Conservation (phyloP, 129 eudicot species). For the Deinandra increscens region DNA sequence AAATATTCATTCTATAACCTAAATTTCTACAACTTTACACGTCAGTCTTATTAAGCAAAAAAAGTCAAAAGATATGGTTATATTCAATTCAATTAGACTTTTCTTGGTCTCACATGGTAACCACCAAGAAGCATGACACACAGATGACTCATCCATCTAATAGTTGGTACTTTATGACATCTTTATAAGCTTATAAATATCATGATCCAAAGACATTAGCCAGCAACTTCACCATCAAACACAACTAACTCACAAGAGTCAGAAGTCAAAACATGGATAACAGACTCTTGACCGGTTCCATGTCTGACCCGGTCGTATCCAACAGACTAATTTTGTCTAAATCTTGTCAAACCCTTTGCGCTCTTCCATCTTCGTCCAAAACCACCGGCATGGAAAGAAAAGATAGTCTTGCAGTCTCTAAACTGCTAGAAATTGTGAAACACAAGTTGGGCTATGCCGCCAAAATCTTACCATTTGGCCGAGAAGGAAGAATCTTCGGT, state of each 20-base stretch:
- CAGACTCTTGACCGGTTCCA: constrained; percentile 11
- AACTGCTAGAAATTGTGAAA: constrained; percentile 32
- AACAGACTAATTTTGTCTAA: constrained; percentile 20
- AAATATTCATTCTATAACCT: not conserved
- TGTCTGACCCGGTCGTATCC: constrained; percentile 6
- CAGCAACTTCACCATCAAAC: not conserved
- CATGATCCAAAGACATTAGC: not conserved
- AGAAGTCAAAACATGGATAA: constrained; percentile 23
- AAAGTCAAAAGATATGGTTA: not conserved
- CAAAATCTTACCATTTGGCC: constrained; percentile 32
- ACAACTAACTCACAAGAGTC: not conserved
- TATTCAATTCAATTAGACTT: not conserved
- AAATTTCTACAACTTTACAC: not conserved
- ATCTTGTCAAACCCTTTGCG: constrained; percentile 18
- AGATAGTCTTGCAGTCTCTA: constrained; percentile 7
- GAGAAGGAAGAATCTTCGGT: constrained; percentile 20
- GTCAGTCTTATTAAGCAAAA: not conserved
- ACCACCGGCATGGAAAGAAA: not conserved
- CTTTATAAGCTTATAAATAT: constrained; percentile 22
- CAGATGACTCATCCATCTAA: constrained; percentile 39
- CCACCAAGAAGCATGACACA: constrained; percentile 12
- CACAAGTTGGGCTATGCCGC: constrained; percentile 35
- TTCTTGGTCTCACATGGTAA: not conserved
- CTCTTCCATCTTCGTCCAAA: constrained; percentile 12
- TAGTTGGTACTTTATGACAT: not conserved